Percentiles rank a stretch among this genome's conserved stretches.
Evolutionary conservation across 805 yeast genomes (phyloP).

Genomic region (Ogataea ganodermae): DNA sequence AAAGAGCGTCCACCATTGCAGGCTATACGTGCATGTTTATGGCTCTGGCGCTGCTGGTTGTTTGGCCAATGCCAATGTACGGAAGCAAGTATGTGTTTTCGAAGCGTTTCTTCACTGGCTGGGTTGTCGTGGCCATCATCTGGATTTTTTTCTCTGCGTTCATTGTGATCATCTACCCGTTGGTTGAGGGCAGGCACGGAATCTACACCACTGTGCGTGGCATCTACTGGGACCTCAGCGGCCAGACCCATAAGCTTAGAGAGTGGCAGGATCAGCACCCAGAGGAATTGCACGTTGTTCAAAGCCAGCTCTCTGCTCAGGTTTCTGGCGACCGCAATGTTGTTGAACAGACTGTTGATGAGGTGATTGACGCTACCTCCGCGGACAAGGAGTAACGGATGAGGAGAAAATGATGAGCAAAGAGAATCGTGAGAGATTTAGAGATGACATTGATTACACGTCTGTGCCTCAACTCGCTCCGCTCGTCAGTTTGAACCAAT

Average conservation of each 20-base stretch:
- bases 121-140: constrained; percentile 79
- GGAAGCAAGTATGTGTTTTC: constrained; percentile 78
- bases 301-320: constrained; percentile 57
- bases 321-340: constrained; percentile 28
- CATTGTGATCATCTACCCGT: constrained; percentile 67
- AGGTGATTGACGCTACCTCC: constrained; percentile 11
- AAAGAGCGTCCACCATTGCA: constrained; percentile 62
- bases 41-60: constrained; percentile 62
- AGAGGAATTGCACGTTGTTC: constrained; percentile 73
- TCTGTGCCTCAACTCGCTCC: too few relatives aligned
- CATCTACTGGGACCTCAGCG: constrained; percentile 81
- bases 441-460: too few relatives aligned
- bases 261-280: constrained; percentile 79
- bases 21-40: constrained; percentile 59
- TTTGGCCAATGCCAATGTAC: constrained; percentile 97
- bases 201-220: constrained; percentile 69
- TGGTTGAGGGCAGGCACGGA: constrained; percentile 72
- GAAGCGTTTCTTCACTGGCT: constrained; percentile 79
- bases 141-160: constrained; percentile 75
- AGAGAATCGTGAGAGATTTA: neutral
- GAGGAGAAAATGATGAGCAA: neutral
- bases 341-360: constrained; percentile 17
- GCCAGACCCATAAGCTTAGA: constrained; percentile 69
- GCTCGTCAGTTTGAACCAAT: too few relatives aligned
- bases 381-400: neutral